Base-by-base conservation (phyloP, 768 basidiomycete species). In the Russula dissimulans region DNA sequence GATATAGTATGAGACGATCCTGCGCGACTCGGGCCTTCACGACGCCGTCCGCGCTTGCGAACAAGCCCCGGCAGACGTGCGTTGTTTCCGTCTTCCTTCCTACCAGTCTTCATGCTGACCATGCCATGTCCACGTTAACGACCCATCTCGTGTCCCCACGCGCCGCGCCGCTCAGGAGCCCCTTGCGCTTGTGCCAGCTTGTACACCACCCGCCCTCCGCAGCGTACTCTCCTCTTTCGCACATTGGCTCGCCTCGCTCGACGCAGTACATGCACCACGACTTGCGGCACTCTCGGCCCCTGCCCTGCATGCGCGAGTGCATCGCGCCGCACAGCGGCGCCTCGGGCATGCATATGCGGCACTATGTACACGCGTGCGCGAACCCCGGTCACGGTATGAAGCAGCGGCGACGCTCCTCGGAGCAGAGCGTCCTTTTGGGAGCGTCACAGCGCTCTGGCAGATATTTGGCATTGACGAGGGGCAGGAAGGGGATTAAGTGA, bases 401-500 rank as follows among this genome's bases (percentile, higher is more conserved):
- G 95, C 94, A n/a, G 89, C 85, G 15, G 79, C 84, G 60, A 94
- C 93, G 22, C 70, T 95, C 59, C 72, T 95, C 42, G 88, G 92
- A 14, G 84, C 86, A 62, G 86, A 89, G 73, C 72, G 90, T 71
- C 90, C 90, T 18, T 92, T 91, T 74, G 91, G 90, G 54, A 86
- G 88, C 69, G 79, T 84, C 32, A 79, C 81, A 67, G 71, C 88
- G 65, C 70, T 92, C 64, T 81, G 81, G 77, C 88, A 91, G 72
- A 86, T 92, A 41, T 85, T 88, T 69, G 90, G 90, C 34, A 71
- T 91, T 64, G 81, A 80, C 56, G 72, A 69, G 18, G 68, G 63
- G 8, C 61, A 45, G 17, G 44, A 48, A 18, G 62, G 31, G 7
- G 45, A 29, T 2, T 31, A 10, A 26, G 15, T 18, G 47, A n/a